Conservation (phyloP, 257 asterid genomes). For the Nyctanthes arbortristis region DNA sequence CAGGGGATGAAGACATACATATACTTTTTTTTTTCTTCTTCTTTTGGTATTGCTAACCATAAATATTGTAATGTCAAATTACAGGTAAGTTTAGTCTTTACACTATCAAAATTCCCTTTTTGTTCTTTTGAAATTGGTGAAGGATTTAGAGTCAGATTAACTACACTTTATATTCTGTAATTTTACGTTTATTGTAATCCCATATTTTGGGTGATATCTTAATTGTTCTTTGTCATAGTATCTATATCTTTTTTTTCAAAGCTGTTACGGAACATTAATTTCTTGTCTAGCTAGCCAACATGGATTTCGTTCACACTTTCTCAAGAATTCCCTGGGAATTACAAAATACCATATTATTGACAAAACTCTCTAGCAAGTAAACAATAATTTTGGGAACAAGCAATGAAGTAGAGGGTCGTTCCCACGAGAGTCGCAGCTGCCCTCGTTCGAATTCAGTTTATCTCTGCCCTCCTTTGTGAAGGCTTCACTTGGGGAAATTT, state of each 20-base stretch:
- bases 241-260: background rate
- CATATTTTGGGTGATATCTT: conserved; percentile 18
- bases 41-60: background rate
- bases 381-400: no score
- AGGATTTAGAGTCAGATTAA: conserved; percentile 19
- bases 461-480: no score
- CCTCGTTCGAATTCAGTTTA: no score
- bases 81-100: conserved; percentile 19
- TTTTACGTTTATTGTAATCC: conserved; percentile 24
- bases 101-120: conserved; percentile 4
- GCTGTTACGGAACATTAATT: background rate
- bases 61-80: conserved; percentile 20
- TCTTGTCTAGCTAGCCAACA: no score
- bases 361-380: no score
- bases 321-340: no score
- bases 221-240: conserved; percentile 17
- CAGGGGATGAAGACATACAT: background rate
- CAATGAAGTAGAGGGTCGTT: no score
- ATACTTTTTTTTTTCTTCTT: background rate
- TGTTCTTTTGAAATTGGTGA: conserved; percentile 15
- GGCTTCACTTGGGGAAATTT: no score
- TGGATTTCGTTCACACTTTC: no score
- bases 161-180: conserved; percentile 22
- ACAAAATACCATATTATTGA: no score
- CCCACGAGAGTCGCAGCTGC: no score